Percentiles rank a stretch among this genome's conserved stretches.
phyloP scores from a whole-genome alignment of 208 protist species.

The Leishmania lainsoni region DNA sequence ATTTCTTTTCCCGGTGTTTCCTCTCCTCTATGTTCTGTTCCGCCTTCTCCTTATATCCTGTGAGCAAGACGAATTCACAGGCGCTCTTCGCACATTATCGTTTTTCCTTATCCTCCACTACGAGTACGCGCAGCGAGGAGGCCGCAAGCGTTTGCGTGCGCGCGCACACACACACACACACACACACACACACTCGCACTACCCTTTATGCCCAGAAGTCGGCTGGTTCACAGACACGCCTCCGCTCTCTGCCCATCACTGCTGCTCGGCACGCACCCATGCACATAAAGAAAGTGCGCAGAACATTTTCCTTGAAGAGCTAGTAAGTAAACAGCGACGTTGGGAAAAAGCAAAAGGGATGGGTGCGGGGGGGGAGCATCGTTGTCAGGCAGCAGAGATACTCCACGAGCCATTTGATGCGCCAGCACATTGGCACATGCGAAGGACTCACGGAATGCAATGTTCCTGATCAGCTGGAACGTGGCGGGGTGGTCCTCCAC shows the following conservation, averaged over 20 bases:
- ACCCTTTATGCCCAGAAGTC: neutral
- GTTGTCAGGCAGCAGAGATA: neutral
- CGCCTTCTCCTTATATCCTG: neutral
- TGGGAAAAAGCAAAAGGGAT: neutral
- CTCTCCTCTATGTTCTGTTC: too few species aligned
- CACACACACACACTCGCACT: neutral
- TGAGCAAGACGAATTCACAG: neutral
- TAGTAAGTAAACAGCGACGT: neutral
- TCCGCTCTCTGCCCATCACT: neutral
- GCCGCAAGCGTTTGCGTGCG: neutral
- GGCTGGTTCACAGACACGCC: neutral
- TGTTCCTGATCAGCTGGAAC: constrained; percentile 91
- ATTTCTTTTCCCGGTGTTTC: neutral
- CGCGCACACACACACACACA: constrained; percentile 5
- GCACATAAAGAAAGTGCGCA: neutral
- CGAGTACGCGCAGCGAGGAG: neutral
- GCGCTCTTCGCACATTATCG: too few species aligned
- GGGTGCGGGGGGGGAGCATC: too few species aligned
- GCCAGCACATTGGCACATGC: neutral
- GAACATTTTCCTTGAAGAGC: neutral
- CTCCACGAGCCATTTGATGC: too few species aligned
- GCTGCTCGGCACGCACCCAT: neutral
- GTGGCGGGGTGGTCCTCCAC: constrained; percentile 88
- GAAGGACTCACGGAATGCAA: constrained; percentile 4
- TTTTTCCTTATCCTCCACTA: constrained; percentile 1